Base-by-base conservation (phyloP, 768 basidiomycete species). In the Russula virescens region DNA sequence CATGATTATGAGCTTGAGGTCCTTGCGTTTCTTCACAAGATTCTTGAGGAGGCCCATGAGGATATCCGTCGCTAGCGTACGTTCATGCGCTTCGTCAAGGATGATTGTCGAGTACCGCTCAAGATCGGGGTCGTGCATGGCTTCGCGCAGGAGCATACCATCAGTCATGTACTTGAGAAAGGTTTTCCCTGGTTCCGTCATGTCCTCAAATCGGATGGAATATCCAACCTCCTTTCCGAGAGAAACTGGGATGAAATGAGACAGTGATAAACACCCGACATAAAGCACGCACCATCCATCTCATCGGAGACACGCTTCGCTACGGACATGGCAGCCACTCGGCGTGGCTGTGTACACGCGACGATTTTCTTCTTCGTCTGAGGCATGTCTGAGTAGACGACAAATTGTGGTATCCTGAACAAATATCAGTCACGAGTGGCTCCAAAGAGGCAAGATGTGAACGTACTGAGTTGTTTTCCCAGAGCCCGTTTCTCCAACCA, bases 81-180 rank as follows among this genome's bases (percentile, higher is more conserved):
- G 88, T 77, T 99, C 97, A 78, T 99, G 97, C 6, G 94, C 97
- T 77, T 99, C 97, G 73, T 99, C 97, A 60, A 98, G 84, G 69
- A 99, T 98, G 75, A 99, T 94, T 23, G 96, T 98, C 21, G 93
- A 96, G 74, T 99, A 99, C 4, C 94, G 85, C 28, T 81, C 79
- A 43, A 98, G 83, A 21, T 84, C 81, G 10, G 92, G 89, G 74
- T 98, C 96, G 75, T 95, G 92, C 95, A 98, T 99, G 5, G 94
- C 94, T 77, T 97, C 94, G 21, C 94, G 87, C n/a, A 96, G 83
- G 59, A 93, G 86, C 94, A 98, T 97, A 83, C 96, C 97, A 69
- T 99, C 97, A 18, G 97, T 99, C 95, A 98, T 97, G 78, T 99
- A 98, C 73, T 97, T 98, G 66, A 99, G 80, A 75, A 99, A 97